Evolutionary conservation across 148 eudicot genomes (phyloP).

Genomic region (Arctostaphylos glauca): DNA sequence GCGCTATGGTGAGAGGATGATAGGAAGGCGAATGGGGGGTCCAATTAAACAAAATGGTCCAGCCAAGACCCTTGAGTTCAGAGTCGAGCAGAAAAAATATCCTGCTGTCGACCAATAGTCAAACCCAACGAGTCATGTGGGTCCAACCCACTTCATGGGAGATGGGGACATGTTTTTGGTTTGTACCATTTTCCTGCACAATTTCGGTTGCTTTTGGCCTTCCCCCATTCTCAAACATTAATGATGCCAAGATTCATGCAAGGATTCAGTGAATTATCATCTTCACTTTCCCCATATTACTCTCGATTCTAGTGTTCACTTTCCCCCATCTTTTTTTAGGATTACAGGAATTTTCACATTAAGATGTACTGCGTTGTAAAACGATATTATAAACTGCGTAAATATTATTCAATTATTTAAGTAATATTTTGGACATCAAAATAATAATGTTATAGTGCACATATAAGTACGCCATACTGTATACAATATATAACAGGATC

Average conservation of each 20-base stretch:
- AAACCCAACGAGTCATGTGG: neutral
- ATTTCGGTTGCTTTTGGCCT: neutral
- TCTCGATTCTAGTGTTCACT: neutral
- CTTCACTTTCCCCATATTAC: neutral
- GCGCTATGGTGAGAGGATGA: neutral
- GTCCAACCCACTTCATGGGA: conserved; percentile 3
- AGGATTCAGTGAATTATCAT: neutral
- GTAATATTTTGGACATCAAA: too few species aligned
- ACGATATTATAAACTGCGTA: too few species aligned
- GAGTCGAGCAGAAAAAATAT: neutral
- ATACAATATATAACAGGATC: too few species aligned
- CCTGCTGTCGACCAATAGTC: neutral
- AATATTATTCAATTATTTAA: too few species aligned
- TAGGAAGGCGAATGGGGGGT: neutral
- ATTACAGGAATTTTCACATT: too few species aligned
- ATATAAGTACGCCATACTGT: too few species aligned
- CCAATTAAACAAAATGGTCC: neutral
- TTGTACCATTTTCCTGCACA: neutral
- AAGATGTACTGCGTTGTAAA: too few species aligned
- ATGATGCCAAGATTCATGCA: conserved; percentile 11
- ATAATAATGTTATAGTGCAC: too few species aligned
- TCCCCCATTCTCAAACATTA: neutral
- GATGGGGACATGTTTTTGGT: conserved; percentile 3
- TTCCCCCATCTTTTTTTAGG: neutral
- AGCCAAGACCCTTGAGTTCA: neutral